Evolutionary conservation across 2,329 filamentous ascomycete species (phyloP), one percentile per base, ranked within the genome.

Genomic region (Ophiostoma novo-ulmi): DNA sequence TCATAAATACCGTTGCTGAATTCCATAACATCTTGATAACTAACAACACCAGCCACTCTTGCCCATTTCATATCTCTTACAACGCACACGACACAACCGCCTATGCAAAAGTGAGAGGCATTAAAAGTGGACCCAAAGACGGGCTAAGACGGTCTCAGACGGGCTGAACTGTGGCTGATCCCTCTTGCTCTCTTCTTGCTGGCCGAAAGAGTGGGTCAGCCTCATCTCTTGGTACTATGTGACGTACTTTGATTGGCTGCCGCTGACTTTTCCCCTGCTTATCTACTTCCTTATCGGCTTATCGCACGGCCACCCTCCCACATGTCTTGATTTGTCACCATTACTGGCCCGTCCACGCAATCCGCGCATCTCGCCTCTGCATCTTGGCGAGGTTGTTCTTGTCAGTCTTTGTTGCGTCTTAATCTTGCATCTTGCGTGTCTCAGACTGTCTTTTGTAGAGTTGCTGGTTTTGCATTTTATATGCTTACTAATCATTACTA

Each of bases 341-440:
- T 73, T 55, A 74, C 67, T 74, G 64, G 73, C 31, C 68, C 61
- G 68, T 71, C 58, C 58, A 65, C 52, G 52, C 52, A 58, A 58
- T 65, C 36, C 61, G n/a, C 41, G 20, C 52, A 22, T 10, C 11
- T 58, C 26, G 26, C 58, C 26, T 31, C 58, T 48, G 22, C 14
- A 36, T 67, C 63, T 63, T 63, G 58, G 58, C 58, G 13, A 52
- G 44, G 22, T 26, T 55, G n/a, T 11, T 58, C 22, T 26, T 10
- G 52, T 26, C 44, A 20, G 13, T 52, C 44, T 61, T 48, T 48
- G 20, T 48, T 48, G 44, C 20, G 44, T 48, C 44, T 48, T 48
- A 8, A 20, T 17, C 7, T 8, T 48, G 14, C 44, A 48, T 48
- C 20, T 48, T 48, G 44, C 44, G 44, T 48, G 4, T 48, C 38